Conservation (phyloP, 1,284 basidiomycete species). For the Naganishia albida region DNA sequence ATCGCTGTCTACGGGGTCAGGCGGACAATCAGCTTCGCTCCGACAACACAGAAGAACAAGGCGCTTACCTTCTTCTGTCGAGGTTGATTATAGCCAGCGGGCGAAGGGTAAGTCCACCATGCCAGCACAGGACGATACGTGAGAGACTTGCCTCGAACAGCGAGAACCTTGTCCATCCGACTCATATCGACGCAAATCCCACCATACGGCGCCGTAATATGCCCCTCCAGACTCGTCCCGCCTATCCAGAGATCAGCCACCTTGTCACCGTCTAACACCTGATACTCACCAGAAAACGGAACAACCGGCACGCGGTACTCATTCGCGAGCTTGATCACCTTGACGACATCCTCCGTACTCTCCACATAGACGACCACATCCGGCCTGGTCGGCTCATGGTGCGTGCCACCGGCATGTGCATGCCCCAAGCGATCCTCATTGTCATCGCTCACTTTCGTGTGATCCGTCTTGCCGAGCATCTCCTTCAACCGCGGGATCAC, state of each 20-base stretch:
- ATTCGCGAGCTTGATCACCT: conserved; percentile 66
- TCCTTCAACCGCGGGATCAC: conserved; percentile 22
- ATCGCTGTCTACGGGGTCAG: conserved; percentile 65
- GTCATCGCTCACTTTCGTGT: conserved; percentile 24
- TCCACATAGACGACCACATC: conserved; percentile 37
- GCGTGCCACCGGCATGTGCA: conserved; percentile 34
- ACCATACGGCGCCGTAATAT: conserved; percentile 60
- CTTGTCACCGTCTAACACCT: not conserved
- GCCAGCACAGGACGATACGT: not conserved
- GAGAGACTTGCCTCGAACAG: conserved; percentile 64
- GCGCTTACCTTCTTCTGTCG: conserved; percentile 15
- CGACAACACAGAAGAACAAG: conserved; percentile 43
- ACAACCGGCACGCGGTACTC: conserved; percentile 70
- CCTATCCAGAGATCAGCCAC: conserved; percentile 54
- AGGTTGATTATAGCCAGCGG: not conserved
- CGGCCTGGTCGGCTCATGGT: conserved; percentile 34
- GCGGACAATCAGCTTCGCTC: conserved; percentile 56
- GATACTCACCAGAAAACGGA: conserved; percentile 56
- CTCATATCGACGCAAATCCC: conserved; percentile 84
- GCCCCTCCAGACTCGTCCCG: conserved; percentile 68
- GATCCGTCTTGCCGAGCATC: conserved; percentile 8
- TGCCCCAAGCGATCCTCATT: conserved; percentile 29
- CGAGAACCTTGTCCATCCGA: conserved; percentile 78
- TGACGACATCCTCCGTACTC: conserved; percentile 67
- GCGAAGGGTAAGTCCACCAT: not conserved